Evolutionary conservation across 2,329 filamentous ascomycete genomes (phyloP).

Genomic region (Xylogone sp.): DNA sequence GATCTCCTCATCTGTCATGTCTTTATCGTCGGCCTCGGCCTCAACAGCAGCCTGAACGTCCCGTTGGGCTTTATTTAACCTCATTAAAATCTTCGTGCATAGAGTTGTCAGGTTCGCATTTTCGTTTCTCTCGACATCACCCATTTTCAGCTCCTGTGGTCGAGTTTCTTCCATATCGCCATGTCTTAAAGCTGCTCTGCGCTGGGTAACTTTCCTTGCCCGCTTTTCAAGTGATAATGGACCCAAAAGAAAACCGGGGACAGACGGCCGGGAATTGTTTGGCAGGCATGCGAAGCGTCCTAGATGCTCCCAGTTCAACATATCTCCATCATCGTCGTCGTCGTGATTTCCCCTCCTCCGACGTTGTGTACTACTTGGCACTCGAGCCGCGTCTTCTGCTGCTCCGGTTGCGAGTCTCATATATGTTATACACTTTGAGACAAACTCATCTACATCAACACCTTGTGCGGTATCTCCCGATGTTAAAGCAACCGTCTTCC

Average conservation of each 20-base stretch:
- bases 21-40: slow-evolving; percentile 37
- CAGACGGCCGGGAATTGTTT: slow-evolving; percentile 67
- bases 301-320: slow-evolving; percentile 81
- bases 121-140: slow-evolving; percentile 70
- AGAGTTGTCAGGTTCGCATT: slow-evolving; percentile 76
- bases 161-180: slow-evolving; percentile 66
- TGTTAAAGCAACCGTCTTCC: slow-evolving; percentile 70
- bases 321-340: slow-evolving; percentile 67
- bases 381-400: slow-evolving; percentile 44
- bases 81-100: slow-evolving; percentile 68
- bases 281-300: slow-evolving; percentile 75
- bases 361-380: slow-evolving; percentile 39
- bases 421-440: slow-evolving; percentile 83
- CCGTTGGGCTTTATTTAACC: slow-evolving; percentile 49
- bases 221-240: slow-evolving; percentile 89
- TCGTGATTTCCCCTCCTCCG: slow-evolving; percentile 34
- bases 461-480: slow-evolving; percentile 70
- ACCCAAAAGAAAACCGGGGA: slow-evolving; percentile 81
- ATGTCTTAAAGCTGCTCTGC: slow-evolving; percentile 63
- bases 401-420: slow-evolving; percentile 69
- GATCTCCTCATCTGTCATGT: slow-evolving; percentile 43
- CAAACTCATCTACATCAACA: slow-evolving; percentile 85
- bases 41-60: slow-evolving; percentile 43
- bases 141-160: slow-evolving; percentile 72
- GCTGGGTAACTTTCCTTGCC: slow-evolving; percentile 64